Conservation (phyloP, 768 basidiomycete genomes). For the Ramaria sp. region DNA sequence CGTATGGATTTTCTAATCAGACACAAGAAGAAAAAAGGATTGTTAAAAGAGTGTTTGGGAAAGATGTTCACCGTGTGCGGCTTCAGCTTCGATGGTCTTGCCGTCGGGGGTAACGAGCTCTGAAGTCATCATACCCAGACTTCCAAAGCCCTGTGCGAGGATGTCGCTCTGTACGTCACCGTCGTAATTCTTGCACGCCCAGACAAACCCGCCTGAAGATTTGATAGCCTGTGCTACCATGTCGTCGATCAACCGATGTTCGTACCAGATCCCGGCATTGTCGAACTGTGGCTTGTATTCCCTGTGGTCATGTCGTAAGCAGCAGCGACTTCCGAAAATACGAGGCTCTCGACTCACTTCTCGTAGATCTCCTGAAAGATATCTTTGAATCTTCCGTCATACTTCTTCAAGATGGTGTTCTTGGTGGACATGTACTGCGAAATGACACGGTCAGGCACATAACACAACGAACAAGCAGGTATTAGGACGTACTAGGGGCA, state of each 20-base stretch:
- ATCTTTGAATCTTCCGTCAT: slow-evolving; percentile 99
- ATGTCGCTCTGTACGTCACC: slow-evolving; percentile 88
- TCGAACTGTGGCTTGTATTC: slow-evolving; percentile 67
- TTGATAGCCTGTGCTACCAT: slow-evolving; percentile 99
- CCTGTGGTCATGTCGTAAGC: slow-evolving; percentile 19
- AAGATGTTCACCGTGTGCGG: slow-evolving; percentile 92
- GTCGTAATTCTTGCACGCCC: slow-evolving; percentile 59
- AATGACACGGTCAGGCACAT: neutral
- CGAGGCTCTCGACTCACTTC: slow-evolving; percentile 27
- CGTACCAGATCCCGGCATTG: slow-evolving; percentile 69
- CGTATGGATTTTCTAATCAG: neutral
- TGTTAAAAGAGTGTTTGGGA: too few relatives aligned
- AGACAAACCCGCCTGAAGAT: slow-evolving; percentile 84
- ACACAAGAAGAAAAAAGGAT: neutral
- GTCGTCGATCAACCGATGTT: slow-evolving; percentile 95
- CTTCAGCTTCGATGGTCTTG: slow-evolving; percentile 85
- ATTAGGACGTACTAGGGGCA: slow-evolving; percentile 21
- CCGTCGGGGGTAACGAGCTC: slow-evolving; percentile 96
- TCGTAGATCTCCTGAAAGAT: slow-evolving; percentile 98
- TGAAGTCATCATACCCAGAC: slow-evolving; percentile 95
- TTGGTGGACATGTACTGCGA: slow-evolving; percentile 91
- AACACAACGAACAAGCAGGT: neutral
- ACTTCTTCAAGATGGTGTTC: slow-evolving; percentile 95
- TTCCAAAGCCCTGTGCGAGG: slow-evolving; percentile 95
- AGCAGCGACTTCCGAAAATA: neutral